Base-by-base conservation (phyloP, 2,329 filamentous ascomycete genomes). In the Mycosphaerella sp. region DNA sequence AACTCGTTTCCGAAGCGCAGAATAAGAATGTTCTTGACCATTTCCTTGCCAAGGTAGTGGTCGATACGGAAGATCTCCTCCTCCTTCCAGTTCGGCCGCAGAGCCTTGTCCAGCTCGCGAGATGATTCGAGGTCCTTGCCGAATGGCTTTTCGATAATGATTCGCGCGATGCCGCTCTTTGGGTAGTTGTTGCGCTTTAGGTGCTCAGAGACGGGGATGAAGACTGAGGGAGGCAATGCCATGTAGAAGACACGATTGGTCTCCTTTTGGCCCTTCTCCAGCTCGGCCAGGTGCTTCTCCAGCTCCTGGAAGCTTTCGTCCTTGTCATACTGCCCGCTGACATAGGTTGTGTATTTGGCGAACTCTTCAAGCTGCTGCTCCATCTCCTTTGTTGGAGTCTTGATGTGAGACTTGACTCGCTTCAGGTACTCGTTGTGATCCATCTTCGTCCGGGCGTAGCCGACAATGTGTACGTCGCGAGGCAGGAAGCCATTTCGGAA, bases 21-120 rank as follows among this genome's bases (percentile, higher is more conserved):
- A 65, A 98, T 96, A 63, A 98, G 81, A 64, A 98, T 95, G 77
- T 98, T 98, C 84, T 98, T 98, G 68, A 98, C 93, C 93, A 98
- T 98, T 77, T 98, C 93, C 81, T 98, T 98, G 67, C 95, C 95
- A 45, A 98, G 83, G 74, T 98, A 98, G 78, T 98, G 93, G 73
- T 98, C 93, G 68, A 98, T 98, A 70, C 93, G 90, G 84, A 95
- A 98, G 64, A 98, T 85, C 77, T 98, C 93, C 51, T 97, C 92
- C 75, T 98, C 95, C 69, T 88, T 93, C 95, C 93, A 98, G 76
- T 98, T 90, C 42, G 93, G 93, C 70, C 92, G 89, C 60, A 98
- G 83, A 6, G 93, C 95, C 73, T 88, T 90, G 71, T 97, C 92
- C 58, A 98, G 82, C 74, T 95, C 89, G 56, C 93, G 85, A 51